Conservation (phyloP, 2,329 filamentous ascomycete species). For the Lasiodiplodia citricola region DNA sequence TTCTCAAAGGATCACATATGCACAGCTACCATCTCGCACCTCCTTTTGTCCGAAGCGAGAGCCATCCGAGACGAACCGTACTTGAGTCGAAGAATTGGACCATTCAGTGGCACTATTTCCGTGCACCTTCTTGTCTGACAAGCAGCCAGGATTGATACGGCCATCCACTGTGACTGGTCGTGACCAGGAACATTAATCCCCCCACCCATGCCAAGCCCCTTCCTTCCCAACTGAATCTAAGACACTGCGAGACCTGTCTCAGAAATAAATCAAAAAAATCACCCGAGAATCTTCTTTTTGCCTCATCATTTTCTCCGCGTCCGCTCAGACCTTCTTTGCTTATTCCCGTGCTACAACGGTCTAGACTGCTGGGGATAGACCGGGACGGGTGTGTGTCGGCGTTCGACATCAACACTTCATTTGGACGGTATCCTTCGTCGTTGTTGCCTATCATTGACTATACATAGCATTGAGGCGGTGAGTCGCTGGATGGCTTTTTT, state of each 20-base stretch:
- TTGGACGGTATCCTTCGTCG: neutral
- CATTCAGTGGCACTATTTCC: neutral
- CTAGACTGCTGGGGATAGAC: neutral
- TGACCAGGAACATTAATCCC: neutral
- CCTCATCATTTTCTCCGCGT: no score
- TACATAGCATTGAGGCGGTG: no score
- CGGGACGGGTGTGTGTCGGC: neutral
- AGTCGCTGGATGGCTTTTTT: no score
- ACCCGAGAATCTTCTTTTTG: neutral
- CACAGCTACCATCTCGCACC: neutral
- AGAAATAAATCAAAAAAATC: neutral
- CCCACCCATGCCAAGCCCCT: no score
- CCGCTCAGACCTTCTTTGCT: neutral
- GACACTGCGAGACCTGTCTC: neutral
- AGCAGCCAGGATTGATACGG: neutral
- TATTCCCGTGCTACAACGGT: neutral
- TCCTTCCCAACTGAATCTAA: neutral
- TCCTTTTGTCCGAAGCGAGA: neutral
- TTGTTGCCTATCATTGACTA: no score
- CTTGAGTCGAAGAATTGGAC: neutral
- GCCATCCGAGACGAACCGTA: neutral
- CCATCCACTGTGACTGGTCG: neutral
- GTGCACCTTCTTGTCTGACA: neutral
- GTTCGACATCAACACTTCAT: neutral
- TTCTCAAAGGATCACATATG: neutral